Base-by-base conservation (phyloP, 352 stramenopile genomes). In the Phytophthora idaei region DNA sequence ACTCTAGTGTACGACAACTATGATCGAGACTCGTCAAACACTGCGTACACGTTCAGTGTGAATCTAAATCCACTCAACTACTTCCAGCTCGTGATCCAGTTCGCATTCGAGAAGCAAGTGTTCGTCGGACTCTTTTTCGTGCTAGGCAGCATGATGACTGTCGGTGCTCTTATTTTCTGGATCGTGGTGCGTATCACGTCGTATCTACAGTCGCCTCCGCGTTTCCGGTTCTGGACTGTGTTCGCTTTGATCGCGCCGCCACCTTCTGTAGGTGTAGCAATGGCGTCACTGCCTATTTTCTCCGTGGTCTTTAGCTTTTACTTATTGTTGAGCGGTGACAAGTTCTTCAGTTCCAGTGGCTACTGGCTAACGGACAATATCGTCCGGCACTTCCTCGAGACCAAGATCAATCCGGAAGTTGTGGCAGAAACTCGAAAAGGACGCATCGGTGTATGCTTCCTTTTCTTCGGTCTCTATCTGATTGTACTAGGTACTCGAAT, bases 11-110 rank as follows among this genome's bases (percentile, higher is more conserved):
- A 96, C 42, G 88, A 96, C 4, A 74, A 97, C n/a, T 99, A 98
- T 67, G 97, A 99, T 72, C 91, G 93, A 46, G 83, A 99, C 65
- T 57, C 81, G 2, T 80, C 66, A 5, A 88, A 91, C 53, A 88
- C 85, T 10, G 77, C 73, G 31, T 99, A 99, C 71, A 92, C 82
- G n/a, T 83, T 99, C 27, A 87, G 85, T 34, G 51, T 99, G 4
- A 91, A 97, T 48, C 89, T 98, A 57, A 89, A 97, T 44, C 80
- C 97, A 31, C 85, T 99, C n/a, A 86, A 90, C 69, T 99, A 98
- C 78, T 90, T 98, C 67, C 83, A 97, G 39, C 84, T 99, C 3
- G 87, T 99, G 37, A 97, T 99, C 28, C 91, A 98, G 67, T 99
- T 99, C 74, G 95, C 95, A 0, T 99, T 99, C 61, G 89, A 96